Evolutionary conservation across 352 stramenopile species (phyloP).

Genomic region (Albugo candida): DNA sequence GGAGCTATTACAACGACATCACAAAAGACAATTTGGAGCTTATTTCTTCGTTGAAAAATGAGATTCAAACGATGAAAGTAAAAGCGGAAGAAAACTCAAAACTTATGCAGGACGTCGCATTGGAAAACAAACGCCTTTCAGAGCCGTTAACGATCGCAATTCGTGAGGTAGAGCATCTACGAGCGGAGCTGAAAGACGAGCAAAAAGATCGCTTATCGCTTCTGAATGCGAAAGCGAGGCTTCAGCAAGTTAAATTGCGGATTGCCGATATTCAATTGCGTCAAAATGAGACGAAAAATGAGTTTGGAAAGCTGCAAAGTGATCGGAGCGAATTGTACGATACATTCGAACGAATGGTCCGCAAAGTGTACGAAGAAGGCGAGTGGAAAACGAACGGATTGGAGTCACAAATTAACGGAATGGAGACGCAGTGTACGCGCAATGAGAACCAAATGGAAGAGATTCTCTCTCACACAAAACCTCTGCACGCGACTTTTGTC

Average conservation of each 20-base stretch:
- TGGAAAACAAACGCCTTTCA: constrained; percentile 84
- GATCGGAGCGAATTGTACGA: constrained; percentile 82
- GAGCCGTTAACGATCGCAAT: constrained; percentile 74
- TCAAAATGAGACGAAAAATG: constrained; percentile 29
- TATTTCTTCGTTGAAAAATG: constrained; percentile 83
- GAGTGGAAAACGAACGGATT: constrained; percentile 83
- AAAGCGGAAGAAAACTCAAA: constrained; percentile 81
- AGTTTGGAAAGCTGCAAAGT: constrained; percentile 20
- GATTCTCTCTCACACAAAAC: constrained; percentile 54
- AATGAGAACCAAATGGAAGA: constrained; percentile 55
- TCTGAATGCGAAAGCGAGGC: constrained; percentile 68
- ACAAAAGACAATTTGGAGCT: constrained; percentile 86
- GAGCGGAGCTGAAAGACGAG: constrained; percentile 78
- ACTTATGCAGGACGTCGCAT: constrained; percentile 83
- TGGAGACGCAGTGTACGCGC: constrained; percentile 54
- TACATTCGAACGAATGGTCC: constrained; percentile 77
- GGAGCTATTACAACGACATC: constrained; percentile 93
- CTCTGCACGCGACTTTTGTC: constrained; percentile 39
- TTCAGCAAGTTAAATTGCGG: constrained; percentile 61
- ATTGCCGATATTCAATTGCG: constrained; percentile 46
- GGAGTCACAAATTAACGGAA: constrained; percentile 59
- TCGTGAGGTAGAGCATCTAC: constrained; percentile 77
- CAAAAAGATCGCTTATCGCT: constrained; percentile 85
- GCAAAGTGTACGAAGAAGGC: constrained; percentile 77
- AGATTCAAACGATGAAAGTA: constrained; percentile 86